Percentiles rank a stretch among this genome's conserved stretches.
These are phyloP conservation scores for Populus tomentosa DNA, from an alignment of 441 rosid genomes.

Conservation along the genomic window DNA sequence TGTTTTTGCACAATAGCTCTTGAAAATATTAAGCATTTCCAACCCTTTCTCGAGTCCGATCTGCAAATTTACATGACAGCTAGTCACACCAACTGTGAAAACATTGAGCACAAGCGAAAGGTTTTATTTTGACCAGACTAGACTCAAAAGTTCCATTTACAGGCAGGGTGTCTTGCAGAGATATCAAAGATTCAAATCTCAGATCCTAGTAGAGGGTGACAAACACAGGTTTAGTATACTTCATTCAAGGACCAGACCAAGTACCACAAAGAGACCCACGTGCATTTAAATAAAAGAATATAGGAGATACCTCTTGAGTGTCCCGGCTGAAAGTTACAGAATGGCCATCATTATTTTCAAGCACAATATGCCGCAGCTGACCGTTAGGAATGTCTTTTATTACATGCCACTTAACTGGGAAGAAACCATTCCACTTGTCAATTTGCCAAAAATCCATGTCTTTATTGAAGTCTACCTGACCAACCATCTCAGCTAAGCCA, in stretches of 20 bases:
- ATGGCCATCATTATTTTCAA: conserved; percentile 83
- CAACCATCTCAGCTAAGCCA: conserved; percentile 91
- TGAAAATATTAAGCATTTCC: conserved; percentile 75
- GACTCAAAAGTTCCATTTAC: not conserved
- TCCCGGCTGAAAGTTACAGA: conserved; percentile 96
- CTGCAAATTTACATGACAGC: conserved; percentile 30
- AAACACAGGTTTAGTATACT: not conserved
- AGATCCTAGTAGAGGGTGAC: not conserved
- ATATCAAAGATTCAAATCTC: not conserved
- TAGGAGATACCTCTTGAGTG: conserved; percentile 75
- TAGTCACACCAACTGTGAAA: not conserved
- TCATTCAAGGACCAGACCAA: not conserved
- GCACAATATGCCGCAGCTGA: conserved; percentile 72
- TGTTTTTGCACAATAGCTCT: conserved; percentile 57
- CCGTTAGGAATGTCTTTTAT: conserved; percentile 88
- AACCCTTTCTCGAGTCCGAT: conserved; percentile 68
- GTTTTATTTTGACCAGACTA: not conserved
- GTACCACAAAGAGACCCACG: not conserved
- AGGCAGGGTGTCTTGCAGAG: not conserved
- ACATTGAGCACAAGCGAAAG: not conserved
- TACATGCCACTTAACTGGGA: conserved; percentile 90
- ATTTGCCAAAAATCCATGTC: conserved; percentile 90
- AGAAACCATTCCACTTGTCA: conserved; percentile 96
- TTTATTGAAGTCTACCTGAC: conserved; percentile 78
- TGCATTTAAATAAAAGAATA: not conserved